A percentile compares a stretch with the other conserved stretches of the same genome.
Evolutionary conservation across 2,329 filamentous ascomycete species (phyloP).

Genomic region (Fusarium euwallaceae): DNA sequence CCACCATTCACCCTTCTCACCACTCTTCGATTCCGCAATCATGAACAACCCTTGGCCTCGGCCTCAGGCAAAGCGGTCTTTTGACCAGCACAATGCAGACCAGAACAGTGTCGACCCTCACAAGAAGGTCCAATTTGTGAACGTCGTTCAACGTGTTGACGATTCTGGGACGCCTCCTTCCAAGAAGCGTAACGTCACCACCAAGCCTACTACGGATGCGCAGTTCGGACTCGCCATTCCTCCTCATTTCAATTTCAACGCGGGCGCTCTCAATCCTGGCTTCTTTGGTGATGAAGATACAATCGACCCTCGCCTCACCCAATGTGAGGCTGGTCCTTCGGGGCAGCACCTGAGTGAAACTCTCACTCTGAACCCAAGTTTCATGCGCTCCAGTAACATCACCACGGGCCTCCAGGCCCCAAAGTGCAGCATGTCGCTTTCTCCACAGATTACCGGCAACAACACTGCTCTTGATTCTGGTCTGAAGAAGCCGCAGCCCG

Average conservation of each 20-base stretch:
- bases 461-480: not conserved
- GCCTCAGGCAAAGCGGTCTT: not conserved
- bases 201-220: not conserved
- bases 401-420: not conserved
- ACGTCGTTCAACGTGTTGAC: no score
- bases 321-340: not conserved
- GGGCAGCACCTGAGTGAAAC: not conserved
- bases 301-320: not conserved
- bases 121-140: no score
- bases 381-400: not conserved
- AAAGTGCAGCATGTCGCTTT: no score
- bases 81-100: not conserved
- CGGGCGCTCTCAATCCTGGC: not conserved
- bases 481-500: not conserved
- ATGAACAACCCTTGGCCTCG: not conserved
- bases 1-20: not conserved
- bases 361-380: not conserved
- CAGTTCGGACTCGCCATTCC: not conserved
- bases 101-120: not conserved
- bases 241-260: not conserved
- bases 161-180: not conserved
- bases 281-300: not conserved
- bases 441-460: not conserved
- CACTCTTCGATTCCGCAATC: not conserved
- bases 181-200: not conserved